Evolutionary conservation across 164 flowering plant genomes (phyloP).

Genomic region (Umbilicus rupestris): DNA sequence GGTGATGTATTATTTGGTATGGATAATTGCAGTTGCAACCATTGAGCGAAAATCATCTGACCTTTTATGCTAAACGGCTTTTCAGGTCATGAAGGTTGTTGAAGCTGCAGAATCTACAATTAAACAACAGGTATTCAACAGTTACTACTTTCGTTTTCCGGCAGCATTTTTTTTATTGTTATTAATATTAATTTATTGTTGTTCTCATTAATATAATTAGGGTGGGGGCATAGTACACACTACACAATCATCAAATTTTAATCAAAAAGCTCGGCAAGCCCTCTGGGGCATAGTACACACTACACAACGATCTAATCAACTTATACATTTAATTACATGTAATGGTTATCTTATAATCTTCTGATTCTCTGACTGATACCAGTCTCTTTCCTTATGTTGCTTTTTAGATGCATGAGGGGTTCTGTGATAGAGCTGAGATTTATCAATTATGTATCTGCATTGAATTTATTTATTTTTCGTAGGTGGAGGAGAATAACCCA

Average conservation of each 20-base stretch:
- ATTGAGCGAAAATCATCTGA: background rate
- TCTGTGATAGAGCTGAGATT: slow-evolving; percentile 6
- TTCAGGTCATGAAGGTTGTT: slow-evolving; percentile 82
- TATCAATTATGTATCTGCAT: background rate
- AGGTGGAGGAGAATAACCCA: slow-evolving; percentile 64
- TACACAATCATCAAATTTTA: too few relatives aligned
- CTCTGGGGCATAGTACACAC: too few relatives aligned
- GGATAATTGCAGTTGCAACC: too few relatives aligned
- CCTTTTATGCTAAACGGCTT: background rate
- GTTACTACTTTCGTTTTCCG: background rate
- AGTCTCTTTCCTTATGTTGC: too few relatives aligned
- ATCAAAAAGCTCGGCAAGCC: background rate
- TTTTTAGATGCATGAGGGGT: too few relatives aligned
- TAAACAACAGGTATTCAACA: slow-evolving; percentile 46
- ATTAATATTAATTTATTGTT: too few relatives aligned
- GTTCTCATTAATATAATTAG: too few relatives aligned
- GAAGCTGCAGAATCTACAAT: slow-evolving; percentile 79
- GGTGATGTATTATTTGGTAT: too few relatives aligned
- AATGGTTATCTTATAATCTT: too few relatives aligned
- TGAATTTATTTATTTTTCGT: background rate
- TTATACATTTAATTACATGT: too few relatives aligned
- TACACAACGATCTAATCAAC: too few relatives aligned
- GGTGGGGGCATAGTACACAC: background rate
- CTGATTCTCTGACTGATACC: too few relatives aligned
- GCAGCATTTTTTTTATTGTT: background rate